Evolutionary conservation across 352 stramenopile genomes (phyloP).

Genomic region (Blastocystis sp.): DNA sequence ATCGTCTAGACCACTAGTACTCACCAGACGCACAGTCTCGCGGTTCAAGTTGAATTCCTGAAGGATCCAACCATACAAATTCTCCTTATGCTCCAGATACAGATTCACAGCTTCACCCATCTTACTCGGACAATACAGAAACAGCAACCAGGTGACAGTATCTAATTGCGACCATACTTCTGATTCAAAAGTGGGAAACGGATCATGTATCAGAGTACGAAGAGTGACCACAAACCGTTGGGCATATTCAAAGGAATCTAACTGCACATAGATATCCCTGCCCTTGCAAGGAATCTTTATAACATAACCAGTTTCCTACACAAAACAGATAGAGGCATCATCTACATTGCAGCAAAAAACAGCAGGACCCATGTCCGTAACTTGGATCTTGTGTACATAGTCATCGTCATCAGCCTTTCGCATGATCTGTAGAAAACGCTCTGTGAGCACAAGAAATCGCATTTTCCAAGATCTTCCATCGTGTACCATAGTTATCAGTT

Average conservation of each 20-base stretch:
- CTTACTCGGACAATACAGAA: neutral
- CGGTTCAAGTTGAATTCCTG: neutral
- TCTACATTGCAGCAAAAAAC: neutral
- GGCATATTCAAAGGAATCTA: neutral
- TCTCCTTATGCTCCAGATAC: neutral
- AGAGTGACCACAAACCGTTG: neutral
- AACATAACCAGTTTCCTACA: neutral
- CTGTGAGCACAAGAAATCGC: neutral
- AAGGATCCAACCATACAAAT: neutral
- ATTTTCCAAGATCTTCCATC: neutral
- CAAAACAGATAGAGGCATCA: neutral
- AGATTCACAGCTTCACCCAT: neutral
- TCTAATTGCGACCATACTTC: neutral
- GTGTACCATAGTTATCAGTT: neutral
- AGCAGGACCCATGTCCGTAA: neutral
- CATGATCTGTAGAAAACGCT: neutral
- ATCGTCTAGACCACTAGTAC: neutral
- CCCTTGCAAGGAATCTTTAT: neutral
- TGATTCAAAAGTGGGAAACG: neutral
- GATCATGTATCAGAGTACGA: neutral
- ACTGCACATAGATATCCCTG: neutral
- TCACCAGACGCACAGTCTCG: neutral
- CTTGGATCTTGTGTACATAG: neutral
- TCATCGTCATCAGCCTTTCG: neutral
- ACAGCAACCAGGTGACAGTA: neutral